These are phyloP conservation scores for Thelonectria olida DNA, from an alignment of 2,329 filamentous ascomycete genomes.

Conservation along the genomic window DNA sequence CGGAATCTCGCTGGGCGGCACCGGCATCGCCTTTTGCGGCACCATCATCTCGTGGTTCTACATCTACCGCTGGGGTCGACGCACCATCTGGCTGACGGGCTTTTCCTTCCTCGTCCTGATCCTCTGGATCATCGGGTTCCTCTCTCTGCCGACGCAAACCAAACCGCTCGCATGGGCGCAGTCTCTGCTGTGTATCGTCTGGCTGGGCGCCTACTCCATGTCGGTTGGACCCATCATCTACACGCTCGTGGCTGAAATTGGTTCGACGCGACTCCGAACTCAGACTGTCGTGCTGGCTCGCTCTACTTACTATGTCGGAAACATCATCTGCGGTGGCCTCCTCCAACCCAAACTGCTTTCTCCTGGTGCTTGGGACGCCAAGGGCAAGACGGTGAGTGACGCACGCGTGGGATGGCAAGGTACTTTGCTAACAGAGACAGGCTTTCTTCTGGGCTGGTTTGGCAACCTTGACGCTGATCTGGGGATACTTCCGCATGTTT, in stretches of 20 bases:
- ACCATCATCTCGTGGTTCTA: constrained; percentile 55
- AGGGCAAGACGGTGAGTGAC: constrained; percentile 48
- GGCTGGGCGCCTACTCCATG: constrained; percentile 55
- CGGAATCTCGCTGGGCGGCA: constrained; percentile 53
- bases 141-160: constrained; percentile 49
- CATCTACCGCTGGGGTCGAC: constrained; percentile 53
- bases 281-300: constrained; percentile 54
- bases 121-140: constrained; percentile 54
- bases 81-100: constrained; percentile 53
- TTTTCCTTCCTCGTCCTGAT: constrained; percentile 48
- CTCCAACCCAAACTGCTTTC: constrained; percentile 50
- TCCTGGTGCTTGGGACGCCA: constrained; percentile 51
- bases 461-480: constrained; percentile 48
- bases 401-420: not conserved
- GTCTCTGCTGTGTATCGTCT: constrained; percentile 53
- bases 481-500: constrained; percentile 55
- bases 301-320: constrained; percentile 51
- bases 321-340: constrained; percentile 51
- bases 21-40: constrained; percentile 54
- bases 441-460: constrained; percentile 55
- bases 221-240: constrained; percentile 55
- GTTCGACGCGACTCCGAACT: constrained; percentile 52
- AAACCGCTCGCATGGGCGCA: constrained; percentile 50
- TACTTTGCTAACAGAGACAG: constrained; percentile 31
- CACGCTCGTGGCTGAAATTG: constrained; percentile 53